Conservation (phyloP, 352 stramenopile species). For the Blastocystis sp. region DNA sequence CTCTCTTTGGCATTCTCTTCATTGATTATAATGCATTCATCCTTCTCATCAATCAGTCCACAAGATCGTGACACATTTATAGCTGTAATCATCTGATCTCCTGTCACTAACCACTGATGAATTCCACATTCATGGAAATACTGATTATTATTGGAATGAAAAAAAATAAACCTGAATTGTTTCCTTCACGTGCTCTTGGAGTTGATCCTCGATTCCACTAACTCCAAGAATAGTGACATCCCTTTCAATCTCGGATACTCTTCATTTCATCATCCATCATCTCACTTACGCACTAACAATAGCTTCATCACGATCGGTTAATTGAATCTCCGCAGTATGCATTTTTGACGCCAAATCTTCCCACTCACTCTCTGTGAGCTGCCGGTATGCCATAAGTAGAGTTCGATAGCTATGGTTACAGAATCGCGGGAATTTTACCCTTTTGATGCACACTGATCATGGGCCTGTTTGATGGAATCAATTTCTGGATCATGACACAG, state of each 20-base stretch:
- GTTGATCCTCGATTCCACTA: constrained; percentile 82
- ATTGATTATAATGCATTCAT: neutral
- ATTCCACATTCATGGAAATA: constrained; percentile 85
- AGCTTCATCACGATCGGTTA: constrained; percentile 71
- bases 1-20: no score
- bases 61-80: constrained; percentile 88
- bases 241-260: neutral
- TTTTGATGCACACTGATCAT: constrained; percentile 74
- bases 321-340: constrained; percentile 76
- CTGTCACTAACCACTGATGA: constrained; percentile 92
- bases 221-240: neutral
- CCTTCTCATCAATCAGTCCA: constrained; percentile 69
- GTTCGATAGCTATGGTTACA: constrained; percentile 67
- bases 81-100: constrained; percentile 89
- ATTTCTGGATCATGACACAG: constrained; percentile 74
- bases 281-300: neutral
- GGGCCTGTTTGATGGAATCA: constrained; percentile 71
- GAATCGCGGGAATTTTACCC: constrained; percentile 76
- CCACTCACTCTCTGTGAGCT: constrained; percentile 77
- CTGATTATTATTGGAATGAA: constrained; percentile 68
- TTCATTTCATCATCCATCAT: neutral
- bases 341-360: constrained; percentile 77
- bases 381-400: constrained; percentile 72
- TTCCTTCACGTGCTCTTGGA: constrained; percentile 86
- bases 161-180: constrained; percentile 76